Evolutionary conservation across 441 rosid genomes (phyloP), one percentile per base, ranked within the genome.

Genomic region (Populus tomentosa): DNA sequence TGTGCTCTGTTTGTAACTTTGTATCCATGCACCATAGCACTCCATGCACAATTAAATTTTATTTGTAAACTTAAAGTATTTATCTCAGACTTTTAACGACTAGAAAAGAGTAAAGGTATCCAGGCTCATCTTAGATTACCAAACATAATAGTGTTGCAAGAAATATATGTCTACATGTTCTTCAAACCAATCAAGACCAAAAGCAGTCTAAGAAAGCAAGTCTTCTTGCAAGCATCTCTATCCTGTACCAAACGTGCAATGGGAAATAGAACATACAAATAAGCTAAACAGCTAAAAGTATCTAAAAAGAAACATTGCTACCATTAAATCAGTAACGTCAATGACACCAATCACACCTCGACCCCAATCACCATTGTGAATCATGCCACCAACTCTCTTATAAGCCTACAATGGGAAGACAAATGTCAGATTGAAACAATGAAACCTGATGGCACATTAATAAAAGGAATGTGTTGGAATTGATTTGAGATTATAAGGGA

Each of bases 351-450:
- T 80, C 56, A 85, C 80, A 7, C 85, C 85, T 73, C 80, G 80
- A 66, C 84, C 82, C 23, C 21, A 73, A 14, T 73, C 80, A 66
- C 81, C 87, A 76, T 75, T 81, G 78, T 85, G 87, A 20, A 80
- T 56, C 87, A 85, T 85, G 80, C 84, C 72, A 66, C 87, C 87
- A 76, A 80, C 87, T 78, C 87, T 82, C 79, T 78, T 82, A 69
- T 80, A 85, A 76, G 87, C 85, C 87, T 78, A 23, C 53, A 67
- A 38, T 63, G 20, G 71, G 69, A 71, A 74, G 38, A 74, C 28
- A 35, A 24, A 70, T 42, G n/a, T 16, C 26, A 42, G 32, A 64
- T 28, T 40, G 16, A 14, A 20, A 11, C 36, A 68, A 69, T 35
- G 38, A 33, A 10, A 21, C 67, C 18, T 2, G 20, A 65, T 3